Evolutionary conservation across 192 early-diverging fungal genomes (phyloP).

Genomic region (Coemansia sp.): DNA sequence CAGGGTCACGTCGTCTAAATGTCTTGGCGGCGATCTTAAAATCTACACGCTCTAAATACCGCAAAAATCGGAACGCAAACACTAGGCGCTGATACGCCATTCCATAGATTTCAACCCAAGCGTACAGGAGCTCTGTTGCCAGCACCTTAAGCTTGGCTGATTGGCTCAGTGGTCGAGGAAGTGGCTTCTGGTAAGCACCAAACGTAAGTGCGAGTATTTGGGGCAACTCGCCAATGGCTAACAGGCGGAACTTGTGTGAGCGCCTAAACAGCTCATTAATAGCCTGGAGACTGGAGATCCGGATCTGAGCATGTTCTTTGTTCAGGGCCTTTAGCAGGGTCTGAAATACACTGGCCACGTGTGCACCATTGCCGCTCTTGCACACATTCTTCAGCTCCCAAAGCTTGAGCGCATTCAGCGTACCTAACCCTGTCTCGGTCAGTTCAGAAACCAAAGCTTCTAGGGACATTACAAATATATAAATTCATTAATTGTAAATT

Average conservation of each 20-base stretch:
- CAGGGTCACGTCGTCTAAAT: conserved; percentile 16
- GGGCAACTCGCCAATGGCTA: conserved; percentile 53
- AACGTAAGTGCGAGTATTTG: conserved; percentile 53
- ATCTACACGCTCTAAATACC: conserved; percentile 34
- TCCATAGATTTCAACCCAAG: conserved; percentile 58
- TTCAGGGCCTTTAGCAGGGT: conserved; percentile 5
- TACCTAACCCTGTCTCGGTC: conserved; percentile 13
- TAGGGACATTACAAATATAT: conserved; percentile 3
- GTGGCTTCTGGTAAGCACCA: conserved; percentile 52
- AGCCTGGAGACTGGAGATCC: conserved; percentile 56
- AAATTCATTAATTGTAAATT: not conserved
- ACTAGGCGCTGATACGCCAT: conserved; percentile 53
- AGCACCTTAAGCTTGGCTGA: conserved; percentile 50
- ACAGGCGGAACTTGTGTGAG: conserved; percentile 60
- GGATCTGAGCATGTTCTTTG: conserved; percentile 51
- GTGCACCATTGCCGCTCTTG: conserved; percentile 1
- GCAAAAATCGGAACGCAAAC: conserved; percentile 56
- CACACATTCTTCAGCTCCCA: conserved; percentile 20
- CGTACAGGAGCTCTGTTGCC: conserved; percentile 52
- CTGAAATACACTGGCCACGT: not conserved
- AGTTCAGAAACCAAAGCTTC: conserved; percentile 22
- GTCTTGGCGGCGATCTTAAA: conserved; percentile 11
- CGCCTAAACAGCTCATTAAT: conserved; percentile 60
- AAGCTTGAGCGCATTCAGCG: conserved; percentile 12
- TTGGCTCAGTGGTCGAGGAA: conserved; percentile 54